Conservation (phyloP, 148 eudicot genomes). For the Fallopia convolvulus region DNA sequence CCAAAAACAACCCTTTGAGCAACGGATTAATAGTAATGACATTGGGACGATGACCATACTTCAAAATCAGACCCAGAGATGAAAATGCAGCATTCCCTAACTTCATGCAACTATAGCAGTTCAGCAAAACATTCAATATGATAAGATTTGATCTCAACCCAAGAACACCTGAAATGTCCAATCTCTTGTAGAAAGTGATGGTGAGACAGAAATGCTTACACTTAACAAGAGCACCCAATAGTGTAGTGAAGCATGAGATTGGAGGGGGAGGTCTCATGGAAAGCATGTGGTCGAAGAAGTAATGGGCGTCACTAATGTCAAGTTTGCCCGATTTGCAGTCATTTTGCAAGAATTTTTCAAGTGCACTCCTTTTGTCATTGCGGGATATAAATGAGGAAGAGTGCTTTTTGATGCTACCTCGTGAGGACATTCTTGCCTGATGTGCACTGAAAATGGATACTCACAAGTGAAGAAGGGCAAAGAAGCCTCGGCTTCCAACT, state of each 20-base stretch:
- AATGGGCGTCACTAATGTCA: conserved; percentile 13
- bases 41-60: conserved; percentile 18
- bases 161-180: not conserved
- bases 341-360: conserved; percentile 15
- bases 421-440: not conserved
- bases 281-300: conserved; percentile 18
- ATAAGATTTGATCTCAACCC: conserved; percentile 13
- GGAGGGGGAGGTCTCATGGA: conserved; percentile 17
- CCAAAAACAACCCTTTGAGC: conserved; percentile 19
- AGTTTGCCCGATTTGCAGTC: conserved; percentile 20
- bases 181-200: not conserved
- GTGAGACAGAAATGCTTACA: conserved; percentile 12
- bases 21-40: conserved; percentile 17
- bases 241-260: conserved; percentile 16
- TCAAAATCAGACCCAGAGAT: conserved; percentile 17
- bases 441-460: not conserved
- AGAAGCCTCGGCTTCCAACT: too few species aligned
- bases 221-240: conserved; percentile 21
- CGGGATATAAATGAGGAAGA: not conserved
- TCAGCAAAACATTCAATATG: conserved; percentile 18
- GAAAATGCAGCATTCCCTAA: conserved; percentile 14
- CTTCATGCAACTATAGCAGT: conserved; percentile 18
- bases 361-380: not conserved
- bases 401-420: not conserved
- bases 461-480: too few species aligned